Base-by-base conservation (phyloP, 768 basidiomycete genomes). In the Calvatia gigantea region DNA sequence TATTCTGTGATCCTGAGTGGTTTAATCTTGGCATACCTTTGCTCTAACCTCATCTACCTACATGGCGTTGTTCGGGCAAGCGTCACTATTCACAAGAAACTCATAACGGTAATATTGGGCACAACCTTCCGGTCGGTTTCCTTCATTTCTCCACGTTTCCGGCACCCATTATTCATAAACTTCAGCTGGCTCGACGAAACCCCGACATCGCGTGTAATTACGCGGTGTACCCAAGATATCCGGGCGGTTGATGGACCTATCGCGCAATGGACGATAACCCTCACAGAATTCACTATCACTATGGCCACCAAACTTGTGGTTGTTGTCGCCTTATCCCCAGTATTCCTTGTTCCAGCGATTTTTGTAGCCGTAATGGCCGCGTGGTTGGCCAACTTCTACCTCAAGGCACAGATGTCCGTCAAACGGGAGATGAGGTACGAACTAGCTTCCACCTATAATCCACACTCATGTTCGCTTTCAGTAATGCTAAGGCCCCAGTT, bases 201-300 rank as follows among this genome's bases (percentile, higher is more conserved):
- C 1, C 75, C 77, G 8, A 67, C 69, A 1, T 71, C 75, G 21
- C 79, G 87, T 3, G 79, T 90, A 48, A 81, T 87, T 38, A 72
- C 84, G 27, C 76, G 86, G 47, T 82, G 82, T 64, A 88, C 86
- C 1, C 80, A 85, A 51, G 87, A 89, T 63, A 85, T 87, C 19
- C 71, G 80, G 41, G 63, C 69, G 56, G 74, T 91, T 35, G 89
- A 92, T 64, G 65, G 69, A 2, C 58, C 65, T 0, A 61, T 78
- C 15, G 52, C 70, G 1, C 61, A 62, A 39, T 62, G 58, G 17
- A 60, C 77, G 4, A 62, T 54, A 54, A 58, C 48, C 38, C 61
- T 76, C 1, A 49, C 62, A 8, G 69, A 69, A 54, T 55, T 73
- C 33, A 56, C 69, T 1, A 58, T 72, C 7, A 57, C 66, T 3